These are phyloP conservation scores for Leccinum imitatum DNA, from an alignment of 768 basidiomycete species.

Conservation along the genomic window DNA sequence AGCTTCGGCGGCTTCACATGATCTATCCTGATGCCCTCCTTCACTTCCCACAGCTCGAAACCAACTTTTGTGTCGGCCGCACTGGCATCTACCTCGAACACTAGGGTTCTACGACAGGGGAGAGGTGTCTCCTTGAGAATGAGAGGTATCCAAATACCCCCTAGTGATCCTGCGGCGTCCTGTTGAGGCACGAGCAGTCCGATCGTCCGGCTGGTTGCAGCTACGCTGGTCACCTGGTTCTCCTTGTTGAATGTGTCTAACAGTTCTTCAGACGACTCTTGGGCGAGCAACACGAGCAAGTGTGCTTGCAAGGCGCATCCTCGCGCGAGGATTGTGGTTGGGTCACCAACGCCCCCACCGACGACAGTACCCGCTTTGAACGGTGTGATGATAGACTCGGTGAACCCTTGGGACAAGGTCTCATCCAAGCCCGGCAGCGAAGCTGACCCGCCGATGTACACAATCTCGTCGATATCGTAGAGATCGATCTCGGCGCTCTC, in stretches of 20 bases:
- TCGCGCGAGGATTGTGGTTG: slow-evolving; percentile 71
- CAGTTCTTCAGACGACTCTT: slow-evolving; percentile 52
- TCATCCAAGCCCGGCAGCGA: slow-evolving; percentile 75
- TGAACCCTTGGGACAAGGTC: slow-evolving; percentile 51
- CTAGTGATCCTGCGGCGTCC: slow-evolving; percentile 41
- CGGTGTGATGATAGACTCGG: slow-evolving; percentile 61
- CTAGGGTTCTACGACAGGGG: slow-evolving; percentile 60
- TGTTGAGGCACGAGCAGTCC: slow-evolving; percentile 63
- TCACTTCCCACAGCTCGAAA: slow-evolving; percentile 78
- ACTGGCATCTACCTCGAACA: slow-evolving; percentile 56
- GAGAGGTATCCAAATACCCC: slow-evolving; percentile 66
- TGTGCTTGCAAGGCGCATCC: slow-evolving; percentile 79
- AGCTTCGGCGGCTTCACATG: slow-evolving; percentile 48
- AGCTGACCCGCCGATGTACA: slow-evolving; percentile 76
- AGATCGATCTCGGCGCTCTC: slow-evolving; percentile 53
- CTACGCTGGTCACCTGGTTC: slow-evolving; percentile 42
- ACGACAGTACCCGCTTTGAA: slow-evolving; percentile 66
- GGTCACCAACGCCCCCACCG: slow-evolving; percentile 74
- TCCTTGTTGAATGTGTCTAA: slow-evolving; percentile 47
- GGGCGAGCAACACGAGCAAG: slow-evolving; percentile 49
- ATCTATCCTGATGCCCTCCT: slow-evolving; percentile 64
- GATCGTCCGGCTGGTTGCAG: slow-evolving; percentile 61
- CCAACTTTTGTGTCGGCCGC: slow-evolving; percentile 41
- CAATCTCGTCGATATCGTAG: slow-evolving; percentile 73
- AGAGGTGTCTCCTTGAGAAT: slow-evolving; percentile 65